Conservation (phyloP, 2,329 filamentous ascomycete genomes). For the Aureobasidium sp. region DNA sequence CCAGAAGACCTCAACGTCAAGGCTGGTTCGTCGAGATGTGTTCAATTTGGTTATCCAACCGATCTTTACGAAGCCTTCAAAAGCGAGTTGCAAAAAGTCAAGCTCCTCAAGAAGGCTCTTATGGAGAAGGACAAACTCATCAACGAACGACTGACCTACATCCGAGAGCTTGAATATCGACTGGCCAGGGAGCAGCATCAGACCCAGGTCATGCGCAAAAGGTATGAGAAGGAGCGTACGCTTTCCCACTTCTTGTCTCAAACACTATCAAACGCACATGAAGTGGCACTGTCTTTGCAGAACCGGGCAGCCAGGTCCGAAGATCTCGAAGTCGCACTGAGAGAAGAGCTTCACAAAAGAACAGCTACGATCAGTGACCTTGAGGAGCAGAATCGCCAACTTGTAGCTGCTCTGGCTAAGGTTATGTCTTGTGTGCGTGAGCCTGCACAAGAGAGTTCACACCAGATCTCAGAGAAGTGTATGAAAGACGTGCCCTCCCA, state of each 20-base stretch:
- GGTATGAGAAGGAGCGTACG: background rate
- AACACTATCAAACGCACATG: background rate
- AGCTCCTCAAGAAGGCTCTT: background rate
- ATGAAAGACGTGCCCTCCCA: background rate
- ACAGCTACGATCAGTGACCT: background rate
- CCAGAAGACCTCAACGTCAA: background rate
- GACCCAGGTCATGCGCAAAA: too few species aligned
- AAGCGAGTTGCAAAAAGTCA: background rate
- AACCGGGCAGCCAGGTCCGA: background rate
- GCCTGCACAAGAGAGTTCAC: background rate
- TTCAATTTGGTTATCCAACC: background rate
- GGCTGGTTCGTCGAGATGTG: background rate
- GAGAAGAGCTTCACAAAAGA: background rate
- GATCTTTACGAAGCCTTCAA: background rate
- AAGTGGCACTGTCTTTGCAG: background rate
- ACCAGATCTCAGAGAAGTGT: background rate
- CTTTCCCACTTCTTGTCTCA: background rate
- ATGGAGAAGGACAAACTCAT: background rate
- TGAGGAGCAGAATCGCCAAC: background rate
- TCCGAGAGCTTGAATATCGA: background rate
- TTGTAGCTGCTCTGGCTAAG: background rate
- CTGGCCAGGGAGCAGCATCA: background rate
- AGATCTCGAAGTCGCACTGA: background rate
- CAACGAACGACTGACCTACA: background rate
- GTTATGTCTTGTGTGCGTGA: background rate